Conservation (phyloP, 805 yeast species). For the Metschnikowia cubensis region DNA sequence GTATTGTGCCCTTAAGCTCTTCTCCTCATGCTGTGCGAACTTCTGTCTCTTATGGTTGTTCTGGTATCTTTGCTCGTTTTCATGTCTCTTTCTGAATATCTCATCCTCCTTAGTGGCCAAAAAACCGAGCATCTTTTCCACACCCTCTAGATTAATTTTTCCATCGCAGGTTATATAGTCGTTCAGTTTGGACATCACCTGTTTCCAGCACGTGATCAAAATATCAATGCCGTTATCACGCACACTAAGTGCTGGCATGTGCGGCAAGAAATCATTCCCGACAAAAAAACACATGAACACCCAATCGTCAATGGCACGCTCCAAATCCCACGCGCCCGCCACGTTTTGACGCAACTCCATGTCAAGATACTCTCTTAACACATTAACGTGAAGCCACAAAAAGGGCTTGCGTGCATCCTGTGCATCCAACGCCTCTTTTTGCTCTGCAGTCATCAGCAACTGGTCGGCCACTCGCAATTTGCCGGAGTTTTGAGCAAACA, state of each 20-base stretch:
- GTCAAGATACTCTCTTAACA: constrained; percentile 81
- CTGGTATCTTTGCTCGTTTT: constrained; percentile 64
- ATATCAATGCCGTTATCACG: constrained; percentile 90
- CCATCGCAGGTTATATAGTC: constrained; percentile 93
- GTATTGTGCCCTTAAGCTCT: constrained; percentile 40
- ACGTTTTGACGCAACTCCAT: constrained; percentile 75
- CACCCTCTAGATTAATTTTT: constrained; percentile 65
- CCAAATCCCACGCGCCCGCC: constrained; percentile 77
- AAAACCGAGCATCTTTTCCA: constrained; percentile 61
- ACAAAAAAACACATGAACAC: constrained; percentile 97
- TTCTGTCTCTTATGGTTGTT: constrained; percentile 61
- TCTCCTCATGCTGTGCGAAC: constrained; percentile 44
- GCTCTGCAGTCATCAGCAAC: constrained; percentile 58
- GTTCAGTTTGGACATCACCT: constrained; percentile 56
- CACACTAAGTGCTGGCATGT: constrained; percentile 89
- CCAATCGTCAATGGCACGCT: constrained; percentile 98
- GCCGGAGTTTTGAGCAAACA: constrained; percentile 69
- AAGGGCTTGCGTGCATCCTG: constrained; percentile 71
- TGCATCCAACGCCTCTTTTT: constrained; percentile 38
- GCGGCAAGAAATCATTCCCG: constrained; percentile 98
- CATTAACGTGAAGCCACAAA: constrained; percentile 87
- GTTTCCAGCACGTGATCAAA: constrained; percentile 80
- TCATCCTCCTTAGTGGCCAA: constrained; percentile 73
- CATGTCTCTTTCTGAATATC: constrained; percentile 67
- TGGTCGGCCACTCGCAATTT: constrained; percentile 46